Conservation (phyloP, 306 rosid genomes). For the Elaeagnus macrophylla region DNA sequence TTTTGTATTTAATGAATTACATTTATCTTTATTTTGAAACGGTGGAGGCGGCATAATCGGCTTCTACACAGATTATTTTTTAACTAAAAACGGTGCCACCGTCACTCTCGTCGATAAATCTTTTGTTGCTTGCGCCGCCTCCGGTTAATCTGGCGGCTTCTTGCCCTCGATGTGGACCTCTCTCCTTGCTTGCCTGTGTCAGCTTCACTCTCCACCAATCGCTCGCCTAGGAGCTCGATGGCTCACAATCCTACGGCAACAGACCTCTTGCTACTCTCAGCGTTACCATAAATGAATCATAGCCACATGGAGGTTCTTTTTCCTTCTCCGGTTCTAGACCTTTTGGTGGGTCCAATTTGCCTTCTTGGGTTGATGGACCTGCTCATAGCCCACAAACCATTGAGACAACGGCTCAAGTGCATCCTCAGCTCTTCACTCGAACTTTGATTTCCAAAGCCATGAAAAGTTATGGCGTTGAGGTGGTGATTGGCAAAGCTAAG, state of each 20-base stretch:
- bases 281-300: slow-evolving; percentile 44
- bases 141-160: slow-evolving; percentile 90
- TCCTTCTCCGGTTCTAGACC: slow-evolving; percentile 21
- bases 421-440: slow-evolving; percentile 62
- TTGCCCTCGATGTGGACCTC: slow-evolving; percentile 69
- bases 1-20: no score
- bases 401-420: slow-evolving; percentile 81
- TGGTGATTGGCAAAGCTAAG: slow-evolving; percentile 66
- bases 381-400: slow-evolving; percentile 33
- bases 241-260: slow-evolving; percentile 68
- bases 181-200: slow-evolving; percentile 54
- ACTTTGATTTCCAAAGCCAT: slow-evolving; percentile 49
- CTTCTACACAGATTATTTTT: slow-evolving; percentile 73
- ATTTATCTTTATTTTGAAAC: no score
- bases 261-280: slow-evolving; percentile 65
- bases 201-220: slow-evolving; percentile 87
- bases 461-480: slow-evolving; percentile 48
- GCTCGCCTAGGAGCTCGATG: slow-evolving; percentile 57
- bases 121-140: slow-evolving; percentile 78
- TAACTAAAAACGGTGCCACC: slow-evolving; percentile 69
- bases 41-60: slow-evolving; percentile 86
- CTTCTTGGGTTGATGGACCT: slow-evolving; percentile 67
- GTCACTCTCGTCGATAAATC: slow-evolving; percentile 75
- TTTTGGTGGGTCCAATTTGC: slow-evolving; percentile 24
- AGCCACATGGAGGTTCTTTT: neutral